Conservation (phyloP, 2,329 filamentous ascomycete genomes). For the Xylariales sp. region DNA sequence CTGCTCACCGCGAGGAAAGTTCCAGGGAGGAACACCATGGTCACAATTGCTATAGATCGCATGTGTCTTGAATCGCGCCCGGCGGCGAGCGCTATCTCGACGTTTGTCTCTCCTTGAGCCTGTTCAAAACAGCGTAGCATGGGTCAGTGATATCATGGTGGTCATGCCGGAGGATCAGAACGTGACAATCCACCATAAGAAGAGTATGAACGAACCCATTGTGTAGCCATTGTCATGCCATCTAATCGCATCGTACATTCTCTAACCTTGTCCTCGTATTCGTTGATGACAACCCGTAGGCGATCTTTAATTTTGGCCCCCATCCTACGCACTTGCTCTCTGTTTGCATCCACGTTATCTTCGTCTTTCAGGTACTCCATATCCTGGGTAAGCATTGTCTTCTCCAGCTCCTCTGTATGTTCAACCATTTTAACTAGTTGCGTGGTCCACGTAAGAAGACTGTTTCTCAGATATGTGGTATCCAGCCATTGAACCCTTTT, state of each 20-base stretch:
- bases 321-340: neutral
- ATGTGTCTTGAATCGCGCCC: slow-evolving; percentile 22
- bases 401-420: slow-evolving; percentile 29
- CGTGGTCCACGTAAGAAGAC: slow-evolving; percentile 18
- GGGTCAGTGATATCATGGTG: no score
- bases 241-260: slow-evolving; percentile 29
- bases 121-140: no score
- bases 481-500: slow-evolving; percentile 19
- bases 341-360: neutral
- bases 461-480: slow-evolving; percentile 18
- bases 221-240: slow-evolving; percentile 28
- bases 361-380: neutral
- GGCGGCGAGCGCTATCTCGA: slow-evolving; percentile 22
- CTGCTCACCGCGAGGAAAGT: slow-evolving; percentile 23
- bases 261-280: slow-evolving; percentile 25
- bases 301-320: slow-evolving; percentile 14
- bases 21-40: slow-evolving; percentile 26
- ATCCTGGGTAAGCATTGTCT: neutral
- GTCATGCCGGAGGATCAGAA: no score
- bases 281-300: slow-evolving; percentile 17
- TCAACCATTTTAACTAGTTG: slow-evolving; percentile 17
- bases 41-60: slow-evolving; percentile 23
- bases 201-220: slow-evolving; percentile 20
- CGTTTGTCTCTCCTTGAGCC: slow-evolving; percentile 22
- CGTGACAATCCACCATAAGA: no score